Evolutionary conservation across 1,284 basidiomycete genomes (phyloP).

Genomic region (Leccinum subfulvum): DNA sequence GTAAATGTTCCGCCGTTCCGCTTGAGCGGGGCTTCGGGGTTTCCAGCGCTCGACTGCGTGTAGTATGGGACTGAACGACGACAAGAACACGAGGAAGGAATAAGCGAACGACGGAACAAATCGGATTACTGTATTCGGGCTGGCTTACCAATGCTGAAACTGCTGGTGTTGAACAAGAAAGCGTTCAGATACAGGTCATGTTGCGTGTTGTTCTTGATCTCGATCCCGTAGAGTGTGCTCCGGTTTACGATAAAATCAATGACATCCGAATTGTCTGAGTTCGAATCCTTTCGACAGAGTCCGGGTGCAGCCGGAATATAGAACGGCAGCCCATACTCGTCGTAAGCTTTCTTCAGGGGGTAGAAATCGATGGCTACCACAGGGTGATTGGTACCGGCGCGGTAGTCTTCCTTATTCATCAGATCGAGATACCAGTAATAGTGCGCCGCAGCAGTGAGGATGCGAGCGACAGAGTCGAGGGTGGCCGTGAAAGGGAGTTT

Average conservation of each 20-base stretch:
- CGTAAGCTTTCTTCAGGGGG: conserved; percentile 3
- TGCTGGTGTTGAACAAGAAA: conserved; percentile 25
- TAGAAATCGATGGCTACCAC: conserved; percentile 19
- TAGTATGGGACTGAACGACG: conserved; percentile 15
- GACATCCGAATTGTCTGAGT: neutral
- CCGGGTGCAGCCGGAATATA: conserved; percentile 8
- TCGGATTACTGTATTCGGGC: neutral
- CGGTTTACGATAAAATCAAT: conserved; percentile 23
- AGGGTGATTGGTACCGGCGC: neutral
- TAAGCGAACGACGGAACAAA: neutral
- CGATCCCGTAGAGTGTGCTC: conserved; percentile 13
- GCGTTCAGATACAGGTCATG: conserved; percentile 22
- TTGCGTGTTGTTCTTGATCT: conserved; percentile 23
- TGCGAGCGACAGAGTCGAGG: neutral
- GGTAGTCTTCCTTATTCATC: neutral
- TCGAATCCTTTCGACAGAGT: conserved; percentile 4
- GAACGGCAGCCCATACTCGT: conserved; percentile 11
- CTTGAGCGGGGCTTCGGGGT: neutral
- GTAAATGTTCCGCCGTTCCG: neutral
- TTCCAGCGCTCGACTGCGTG: conserved; percentile 5
- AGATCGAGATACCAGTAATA: conserved; percentile 27
- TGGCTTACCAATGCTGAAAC: conserved; percentile 18
- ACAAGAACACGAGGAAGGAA: neutral
- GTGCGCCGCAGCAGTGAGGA: conserved; percentile 16
- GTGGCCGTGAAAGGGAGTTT: neutral